These are phyloP conservation scores for Hypomyces rosellus DNA, from an alignment of 2,329 filamentous ascomycete genomes.

Conservation along the genomic window DNA sequence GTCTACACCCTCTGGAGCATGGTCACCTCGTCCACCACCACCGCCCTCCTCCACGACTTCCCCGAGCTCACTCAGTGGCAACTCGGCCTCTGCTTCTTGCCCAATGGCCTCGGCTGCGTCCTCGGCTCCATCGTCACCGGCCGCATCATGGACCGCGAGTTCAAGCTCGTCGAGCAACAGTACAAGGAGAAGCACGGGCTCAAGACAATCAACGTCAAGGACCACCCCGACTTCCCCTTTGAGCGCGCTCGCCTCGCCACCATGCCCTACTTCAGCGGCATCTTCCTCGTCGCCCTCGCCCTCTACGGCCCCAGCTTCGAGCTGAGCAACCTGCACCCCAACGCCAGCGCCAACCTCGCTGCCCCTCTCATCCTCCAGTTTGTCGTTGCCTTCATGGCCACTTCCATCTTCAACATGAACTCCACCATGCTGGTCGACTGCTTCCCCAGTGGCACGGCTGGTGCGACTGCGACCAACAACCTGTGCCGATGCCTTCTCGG, in stretches of 20 bases:
- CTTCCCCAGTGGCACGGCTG: too few relatives aligned
- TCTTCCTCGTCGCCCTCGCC: constrained; percentile 33
- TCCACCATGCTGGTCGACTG: too few relatives aligned
- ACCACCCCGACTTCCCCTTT: constrained; percentile 35
- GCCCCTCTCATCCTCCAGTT: constrained; percentile 16
- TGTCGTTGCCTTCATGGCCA: too few relatives aligned
- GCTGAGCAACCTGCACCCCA: constrained; percentile 11
- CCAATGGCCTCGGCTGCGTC: constrained; percentile 13
- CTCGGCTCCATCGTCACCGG: constrained; percentile 35
- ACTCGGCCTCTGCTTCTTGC: too few relatives aligned
- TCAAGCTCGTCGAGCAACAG: constrained; percentile 19
- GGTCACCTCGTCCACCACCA: too few relatives aligned
- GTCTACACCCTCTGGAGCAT: neutral
- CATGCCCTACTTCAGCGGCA: constrained; percentile 31
- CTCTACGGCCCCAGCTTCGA: constrained; percentile 22
- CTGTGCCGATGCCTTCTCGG: too few relatives aligned
- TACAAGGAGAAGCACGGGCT: constrained; percentile 19
- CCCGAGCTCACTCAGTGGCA: too few relatives aligned
- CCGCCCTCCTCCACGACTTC: too few relatives aligned
- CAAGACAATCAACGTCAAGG: constrained; percentile 11
- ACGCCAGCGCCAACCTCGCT: constrained; percentile 15
- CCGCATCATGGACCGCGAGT: constrained; percentile 35
- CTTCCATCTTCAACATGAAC: too few relatives aligned
- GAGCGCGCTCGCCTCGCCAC: constrained; percentile 34
- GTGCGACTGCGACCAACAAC: too few relatives aligned